Base-by-base conservation (phyloP, 225 moss, liverwort and hornwort species). In the Anthoceros angustus region DNA sequence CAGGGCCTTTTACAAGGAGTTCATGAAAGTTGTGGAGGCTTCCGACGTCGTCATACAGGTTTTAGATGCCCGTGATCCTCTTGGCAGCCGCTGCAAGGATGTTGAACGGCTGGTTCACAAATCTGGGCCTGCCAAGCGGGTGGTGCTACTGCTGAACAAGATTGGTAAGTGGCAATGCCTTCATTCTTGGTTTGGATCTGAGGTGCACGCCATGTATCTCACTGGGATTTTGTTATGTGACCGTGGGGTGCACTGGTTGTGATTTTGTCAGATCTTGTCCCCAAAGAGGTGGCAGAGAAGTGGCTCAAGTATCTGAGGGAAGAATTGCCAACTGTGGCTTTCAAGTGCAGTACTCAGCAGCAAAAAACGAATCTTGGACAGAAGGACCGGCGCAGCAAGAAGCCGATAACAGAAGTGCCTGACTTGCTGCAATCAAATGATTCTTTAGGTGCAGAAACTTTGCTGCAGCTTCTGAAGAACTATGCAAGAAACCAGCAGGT, bases 51-150 rank as follows among this genome's bases (percentile, higher is more conserved):
- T 94, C 15, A 82, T 94, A 69, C 79, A 94, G 72, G 90, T 94
- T 39, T 68, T 94, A 71, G 94, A 94, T 72, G 87, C 90, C 24
- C 78, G 90, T 69, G 94, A 94, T 79, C 94, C 94, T 67, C 71
- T 90, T 55, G 86, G 94, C 25, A 94, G 84, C 68, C 86, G 94
- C 39, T 94, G 90, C 76, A 64, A 83, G 62, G 90, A 94, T 49
- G 76, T 90, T 39, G 90, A 90, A 67, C 88, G 74, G 5, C 66
- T 88, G 77, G 85, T 94, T 62, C 77, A 83, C 26, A 90, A 83
- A 63, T 74, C 90, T 67, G 94, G 90, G 24, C 78, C 90, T 66
- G 76, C 80, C 0, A 90, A 88, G 73, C 83, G 94, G 61, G 74
- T 88, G n/a, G 75, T 94, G 49, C 72, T 94, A 65, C 81, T 94